Conservation (phyloP, 108 stramenopile genomes). For the Cyclotella kingstonii region DNA sequence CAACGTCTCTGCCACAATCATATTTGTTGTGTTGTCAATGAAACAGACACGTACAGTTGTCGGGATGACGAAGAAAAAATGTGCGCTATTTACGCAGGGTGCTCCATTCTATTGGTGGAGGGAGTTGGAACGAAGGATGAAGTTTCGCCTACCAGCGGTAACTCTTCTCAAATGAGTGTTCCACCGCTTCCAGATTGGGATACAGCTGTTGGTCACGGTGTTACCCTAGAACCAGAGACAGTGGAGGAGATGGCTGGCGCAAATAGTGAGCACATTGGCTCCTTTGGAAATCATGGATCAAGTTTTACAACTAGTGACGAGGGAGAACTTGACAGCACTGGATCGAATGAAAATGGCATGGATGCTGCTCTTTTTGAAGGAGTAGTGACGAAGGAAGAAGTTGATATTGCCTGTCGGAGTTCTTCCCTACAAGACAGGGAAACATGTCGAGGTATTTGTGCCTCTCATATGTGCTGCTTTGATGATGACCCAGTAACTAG, state of each 20-base stretch:
- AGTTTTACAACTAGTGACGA: background rate
- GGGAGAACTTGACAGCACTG: background rate
- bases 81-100: conserved; percentile 18
- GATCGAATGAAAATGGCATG: background rate
- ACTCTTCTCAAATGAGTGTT: background rate
- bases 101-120: conserved; percentile 4
- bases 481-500: conserved; percentile 5
- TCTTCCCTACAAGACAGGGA: background rate
- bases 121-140: background rate
- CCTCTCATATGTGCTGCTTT: conserved; percentile 27
- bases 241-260: background rate
- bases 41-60: conserved; percentile 22
- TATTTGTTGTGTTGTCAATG: conserved; percentile 31
- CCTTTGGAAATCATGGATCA: background rate
- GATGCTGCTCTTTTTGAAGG: conserved; percentile 3
- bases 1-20: conserved; percentile 31
- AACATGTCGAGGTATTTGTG: conserved; percentile 12
- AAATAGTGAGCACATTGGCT: background rate
- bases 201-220: background rate
- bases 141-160: background rate
- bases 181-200: conserved; percentile 2
- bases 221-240: background rate
- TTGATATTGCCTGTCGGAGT: conserved; percentile 8
- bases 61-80: conserved; percentile 16
- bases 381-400: conserved; percentile 12